Evolutionary conservation across 305 asterid genomes (phyloP), one percentile per base, ranked within the genome.

Genomic region (Solanum chacoense): DNA sequence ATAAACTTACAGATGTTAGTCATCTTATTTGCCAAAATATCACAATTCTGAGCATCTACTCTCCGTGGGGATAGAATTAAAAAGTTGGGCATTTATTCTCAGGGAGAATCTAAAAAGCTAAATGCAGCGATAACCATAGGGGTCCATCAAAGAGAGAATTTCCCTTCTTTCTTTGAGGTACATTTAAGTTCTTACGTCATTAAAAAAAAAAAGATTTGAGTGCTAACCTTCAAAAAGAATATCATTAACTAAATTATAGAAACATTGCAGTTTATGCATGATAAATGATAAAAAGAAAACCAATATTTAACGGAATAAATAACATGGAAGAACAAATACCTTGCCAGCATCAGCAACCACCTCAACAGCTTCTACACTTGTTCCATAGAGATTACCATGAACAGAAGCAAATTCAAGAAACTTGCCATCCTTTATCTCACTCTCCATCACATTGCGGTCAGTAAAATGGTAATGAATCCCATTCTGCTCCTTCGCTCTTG

Each of bases 351-450:
- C 98, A 28, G 99, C 93, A 90, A 97, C 97, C 18, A 91, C 95
- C 83, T 95, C 98, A 86, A 96, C 98, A 86, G 98, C 98, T 92
- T 97, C 99, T 16, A 96, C 91, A 86, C 99, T 97, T 73, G 98
- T 94, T 72, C 99, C 99, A 67, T 97, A 97, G 20, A 95, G 96
- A 92, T 97, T 97, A 45, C 99, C 99, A 92, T 97, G 99, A 87
- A 97, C 99, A 22, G 95, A 90, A 16, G 99, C 99, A 91, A 91
- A 96, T 89, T 97, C 99, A 0, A 97, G 97, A 85, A 97, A 96
- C 71, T 94, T 96, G 28, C 94, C 96, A 77, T 92, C 97, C 75
- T 88, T 89, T 78, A 96, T 94, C 37, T 93, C 98, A 42, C 92
- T 93, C 94, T 94, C 95, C 98, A 97, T 97, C 7, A 81, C 85